Evolutionary conservation across 1,139 yeast genomes (phyloP).

Genomic region (Taphrina flavorubra): DNA sequence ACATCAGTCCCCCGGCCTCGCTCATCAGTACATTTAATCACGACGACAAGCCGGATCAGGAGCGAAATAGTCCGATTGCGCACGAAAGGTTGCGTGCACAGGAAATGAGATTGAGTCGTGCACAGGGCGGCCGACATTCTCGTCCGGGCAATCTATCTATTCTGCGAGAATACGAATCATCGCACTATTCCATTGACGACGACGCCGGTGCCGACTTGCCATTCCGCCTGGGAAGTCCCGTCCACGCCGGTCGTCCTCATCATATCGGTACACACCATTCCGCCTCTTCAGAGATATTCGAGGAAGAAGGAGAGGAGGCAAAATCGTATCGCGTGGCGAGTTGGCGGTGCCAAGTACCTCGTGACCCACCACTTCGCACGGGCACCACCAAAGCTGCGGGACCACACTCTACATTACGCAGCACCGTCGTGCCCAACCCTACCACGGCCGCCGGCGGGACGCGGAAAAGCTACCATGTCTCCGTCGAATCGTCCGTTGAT

Average conservation of each 20-base stretch:
- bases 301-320: no score
- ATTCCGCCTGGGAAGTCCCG: conserved; percentile 19
- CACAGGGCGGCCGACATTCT: not conserved
- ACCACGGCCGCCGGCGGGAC: no score
- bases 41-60: no score
- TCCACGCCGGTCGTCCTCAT: not conserved
- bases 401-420: no score
- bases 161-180: not conserved
- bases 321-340: conserved; percentile 10
- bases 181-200: conserved; percentile 9
- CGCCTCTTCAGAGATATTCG: no score
- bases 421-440: no score
- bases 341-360: conserved; percentile 13
- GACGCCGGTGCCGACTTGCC: conserved; percentile 9
- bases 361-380: not conserved
- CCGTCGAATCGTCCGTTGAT: no score
- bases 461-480: no score
- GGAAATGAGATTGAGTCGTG: conserved; percentile 8
- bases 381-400: not conserved
- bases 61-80: not conserved
- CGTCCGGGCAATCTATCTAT: not conserved
- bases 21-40: not conserved
- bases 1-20: conserved; percentile 1
- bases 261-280: no score
- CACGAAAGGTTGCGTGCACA: conserved; percentile 4